Evolutionary conservation across 192 early-diverging fungal species (phyloP), one percentile per base, ranked within the genome.

Genomic region (Podila epigama): DNA sequence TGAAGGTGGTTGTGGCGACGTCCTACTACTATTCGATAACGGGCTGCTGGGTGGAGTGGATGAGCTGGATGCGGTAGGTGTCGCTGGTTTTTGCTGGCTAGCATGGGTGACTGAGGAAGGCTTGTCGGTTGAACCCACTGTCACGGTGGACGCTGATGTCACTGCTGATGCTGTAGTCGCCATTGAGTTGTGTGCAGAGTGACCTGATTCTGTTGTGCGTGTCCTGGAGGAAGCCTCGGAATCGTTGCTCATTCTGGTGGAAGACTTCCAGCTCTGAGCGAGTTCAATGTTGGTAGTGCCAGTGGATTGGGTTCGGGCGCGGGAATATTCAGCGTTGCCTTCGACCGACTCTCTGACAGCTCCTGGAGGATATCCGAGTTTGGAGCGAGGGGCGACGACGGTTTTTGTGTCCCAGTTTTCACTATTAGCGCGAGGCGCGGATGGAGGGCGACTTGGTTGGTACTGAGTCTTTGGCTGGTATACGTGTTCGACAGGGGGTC

Each of bases 401-500:
- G 71, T 75, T 52, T 67, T 75, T 28, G 64, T 20, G 11, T 75
- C 71, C 71, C 71, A 75, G 44, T 31, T 67, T 5, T 75, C 65
- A 20, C 51, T 75, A 33, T 66, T 66, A 22, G 36, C 40, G 51
- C 71, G 51, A 25, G 64, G 42, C 16, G 40, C 41, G 6, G 58
- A 41, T 15, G 51, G 12, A 13, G 63, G 64, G 55, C 71, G 63
- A 12, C 36, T 58, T 9, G 39, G 5, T 15, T 41, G 48, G 36
- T 51, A 61, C 3, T 5, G 28, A 2, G 15, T 40, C 12, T 67
- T 75, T 25, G 59, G 34, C 10, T 57, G 37, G 18, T 75, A 58
- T 31, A 53, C 52, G 0, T 58, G 58, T 13, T 75, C 71, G 11
- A 66, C 58, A 11, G 53, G 59, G 29, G 18, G 35, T 27, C 71